Evolutionary conservation across 164 flowering plant species (phyloP).

Genomic region (Pachysandra terminalis): DNA sequence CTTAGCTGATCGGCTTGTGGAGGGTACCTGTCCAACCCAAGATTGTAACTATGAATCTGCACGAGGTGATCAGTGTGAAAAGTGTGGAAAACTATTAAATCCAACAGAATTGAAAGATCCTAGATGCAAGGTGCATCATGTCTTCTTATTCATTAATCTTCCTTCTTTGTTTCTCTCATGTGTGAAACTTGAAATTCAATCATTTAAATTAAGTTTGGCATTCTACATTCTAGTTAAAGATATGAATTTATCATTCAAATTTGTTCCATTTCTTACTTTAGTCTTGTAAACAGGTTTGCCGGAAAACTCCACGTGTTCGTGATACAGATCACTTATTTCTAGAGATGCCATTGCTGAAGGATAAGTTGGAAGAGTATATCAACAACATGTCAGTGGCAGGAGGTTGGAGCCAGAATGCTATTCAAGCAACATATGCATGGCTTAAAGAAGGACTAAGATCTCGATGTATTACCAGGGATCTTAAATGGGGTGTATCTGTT

Average conservation of each 20-base stretch:
- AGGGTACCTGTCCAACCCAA: slow-evolving; percentile 77
- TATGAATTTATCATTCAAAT: neutral
- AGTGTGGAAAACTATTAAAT: slow-evolving; percentile 82
- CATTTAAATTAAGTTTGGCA: neutral
- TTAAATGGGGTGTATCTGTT: slow-evolving; percentile 98
- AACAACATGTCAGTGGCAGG: slow-evolving; percentile 68
- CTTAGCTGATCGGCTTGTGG: slow-evolving; percentile 92
- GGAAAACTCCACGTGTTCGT: slow-evolving; percentile 56
- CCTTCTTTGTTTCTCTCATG: neutral
- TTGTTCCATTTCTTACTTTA: slow-evolving; percentile 1
- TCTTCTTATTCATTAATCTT: neutral
- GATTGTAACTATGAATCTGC: slow-evolving; percentile 85
- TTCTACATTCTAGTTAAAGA: neutral
- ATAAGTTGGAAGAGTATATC: slow-evolving; percentile 66
- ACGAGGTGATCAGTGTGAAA: slow-evolving; percentile 95
- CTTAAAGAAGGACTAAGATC: slow-evolving; percentile 79
- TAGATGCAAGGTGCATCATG: slow-evolving; percentile 66
- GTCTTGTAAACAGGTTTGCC: slow-evolving; percentile 52
- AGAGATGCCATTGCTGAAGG: slow-evolving; percentile 76
- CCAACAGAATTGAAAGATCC: slow-evolving; percentile 89
- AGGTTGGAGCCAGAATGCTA: slow-evolving; percentile 94
- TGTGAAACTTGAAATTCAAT: neutral
- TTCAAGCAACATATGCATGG: slow-evolving; percentile 87
- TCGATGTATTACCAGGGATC: slow-evolving; percentile 90
- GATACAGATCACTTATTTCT: slow-evolving; percentile 91